Evolutionary conservation across 164 flowering plant species (phyloP).

Genomic region (Cinnamomum micranthum): DNA sequence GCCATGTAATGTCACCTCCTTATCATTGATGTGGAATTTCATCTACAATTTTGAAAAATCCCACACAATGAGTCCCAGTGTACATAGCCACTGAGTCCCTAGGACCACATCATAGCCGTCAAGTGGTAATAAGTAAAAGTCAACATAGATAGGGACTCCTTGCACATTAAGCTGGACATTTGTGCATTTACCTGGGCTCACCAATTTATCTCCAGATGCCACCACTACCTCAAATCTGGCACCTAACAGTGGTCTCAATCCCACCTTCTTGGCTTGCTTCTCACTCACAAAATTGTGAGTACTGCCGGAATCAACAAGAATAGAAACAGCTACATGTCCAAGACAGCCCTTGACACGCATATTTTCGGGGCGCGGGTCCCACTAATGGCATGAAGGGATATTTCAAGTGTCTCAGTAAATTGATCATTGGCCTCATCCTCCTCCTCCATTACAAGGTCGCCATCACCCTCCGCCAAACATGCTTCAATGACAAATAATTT

Average conservation of each 20-base stretch:
- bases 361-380: neutral
- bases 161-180: neutral
- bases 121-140: neutral
- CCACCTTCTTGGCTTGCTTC: neutral
- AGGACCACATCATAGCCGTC: neutral
- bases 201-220: neutral
- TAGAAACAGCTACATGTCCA: neutral
- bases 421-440: neutral
- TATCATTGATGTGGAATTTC: neutral
- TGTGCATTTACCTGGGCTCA: neutral
- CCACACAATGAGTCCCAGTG: neutral
- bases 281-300: neutral
- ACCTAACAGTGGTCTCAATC: neutral
- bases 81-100: neutral
- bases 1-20: no score
- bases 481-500: neutral
- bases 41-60: neutral
- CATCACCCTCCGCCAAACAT: neutral
- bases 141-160: neutral
- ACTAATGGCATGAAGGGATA: neutral
- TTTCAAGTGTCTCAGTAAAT: neutral
- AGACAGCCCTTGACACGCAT: neutral
- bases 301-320: neutral
- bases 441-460: neutral
- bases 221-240: neutral